Percentiles rank a stretch among this genome's conserved stretches.
Conservation (phyloP, 352 stramenopile species). For the Phytophthora tubulina region DNA sequence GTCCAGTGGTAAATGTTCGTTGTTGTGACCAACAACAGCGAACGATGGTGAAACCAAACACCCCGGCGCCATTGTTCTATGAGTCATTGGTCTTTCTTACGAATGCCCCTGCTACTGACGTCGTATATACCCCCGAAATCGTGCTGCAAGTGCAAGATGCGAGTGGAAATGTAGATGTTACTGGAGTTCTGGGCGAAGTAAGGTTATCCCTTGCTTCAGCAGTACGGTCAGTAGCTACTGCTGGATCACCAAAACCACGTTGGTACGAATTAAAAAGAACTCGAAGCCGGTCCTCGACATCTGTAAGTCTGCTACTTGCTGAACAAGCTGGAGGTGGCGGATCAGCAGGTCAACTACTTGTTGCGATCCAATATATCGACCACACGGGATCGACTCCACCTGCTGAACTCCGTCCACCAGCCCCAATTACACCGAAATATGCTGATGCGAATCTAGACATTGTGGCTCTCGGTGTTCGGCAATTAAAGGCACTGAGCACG, state of each 20-base stretch:
- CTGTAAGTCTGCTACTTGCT: constrained; percentile 33
- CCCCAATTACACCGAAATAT: constrained; percentile 58
- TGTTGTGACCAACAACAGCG: constrained; percentile 75
- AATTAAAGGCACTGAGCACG: constrained; percentile 65
- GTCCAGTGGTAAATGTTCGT: constrained; percentile 83
- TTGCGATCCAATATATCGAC: constrained; percentile 78
- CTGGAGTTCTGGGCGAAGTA: constrained; percentile 55
- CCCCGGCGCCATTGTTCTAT: constrained; percentile 84
- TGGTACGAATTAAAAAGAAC: constrained; percentile 57
- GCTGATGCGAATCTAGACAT: constrained; percentile 71
- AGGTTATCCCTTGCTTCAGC: constrained; percentile 57
- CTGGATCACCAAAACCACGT: constrained; percentile 54
- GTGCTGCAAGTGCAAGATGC: constrained; percentile 78
- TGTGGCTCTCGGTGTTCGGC: constrained; percentile 70
- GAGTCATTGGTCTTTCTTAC: constrained; percentile 74
- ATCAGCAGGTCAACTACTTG: constrained; percentile 53
- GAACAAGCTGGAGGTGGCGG: constrained; percentile 21
- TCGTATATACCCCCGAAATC: constrained; percentile 72
- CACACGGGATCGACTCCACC: constrained; percentile 47
- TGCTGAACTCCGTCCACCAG: constrained; percentile 34
- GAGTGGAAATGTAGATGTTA: constrained; percentile 37
- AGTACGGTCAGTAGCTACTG: constrained; percentile 52
- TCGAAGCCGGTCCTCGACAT: constrained; percentile 24
- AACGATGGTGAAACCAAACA: constrained; percentile 58
- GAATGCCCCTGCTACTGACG: constrained; percentile 57